A percentile compares a stretch with the other conserved stretches of the same genome.
phyloP scores from a whole-genome alignment of 192 early-diverging fungal species.

The Gigaspora rosea region DNA sequence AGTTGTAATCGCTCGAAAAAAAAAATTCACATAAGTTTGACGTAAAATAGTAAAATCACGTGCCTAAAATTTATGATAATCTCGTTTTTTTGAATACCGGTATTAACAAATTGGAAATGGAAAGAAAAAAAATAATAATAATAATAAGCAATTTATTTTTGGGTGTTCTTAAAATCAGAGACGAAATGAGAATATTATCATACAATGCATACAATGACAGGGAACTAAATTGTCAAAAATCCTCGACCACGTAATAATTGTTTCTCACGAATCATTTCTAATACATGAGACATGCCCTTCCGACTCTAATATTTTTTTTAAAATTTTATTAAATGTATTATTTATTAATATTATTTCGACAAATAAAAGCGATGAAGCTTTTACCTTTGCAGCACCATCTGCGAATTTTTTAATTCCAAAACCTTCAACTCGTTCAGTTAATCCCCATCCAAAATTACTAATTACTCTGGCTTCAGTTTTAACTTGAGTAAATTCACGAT shows the following conservation, averaged over 20 bases:
- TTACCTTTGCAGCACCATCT: slow-evolving; percentile 70
- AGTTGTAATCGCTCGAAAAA: slow-evolving; percentile 12
- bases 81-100: too few relatives aligned
- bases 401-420: slow-evolving; percentile 88
- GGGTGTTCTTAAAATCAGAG: too few relatives aligned
- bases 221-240: background rate
- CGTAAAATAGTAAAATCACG: too few relatives aligned
- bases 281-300: slow-evolving; percentile 53
- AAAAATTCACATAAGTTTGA: background rate
- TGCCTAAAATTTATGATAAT: too few relatives aligned
- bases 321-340: background rate
- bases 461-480: slow-evolving; percentile 85
- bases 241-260: slow-evolving; percentile 26
- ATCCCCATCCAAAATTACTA: slow-evolving; percentile 83
- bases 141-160: too few relatives aligned
- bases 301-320: slow-evolving; percentile 24
- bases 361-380: slow-evolving; percentile 29
- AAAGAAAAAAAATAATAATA: too few relatives aligned
- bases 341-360: background rate
- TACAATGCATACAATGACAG: too few relatives aligned
- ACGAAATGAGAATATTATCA: too few relatives aligned
- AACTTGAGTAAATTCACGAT: slow-evolving; percentile 65
- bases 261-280: slow-evolving; percentile 53
- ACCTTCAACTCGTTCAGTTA: slow-evolving; percentile 81
- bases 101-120: too few relatives aligned